These are phyloP conservation scores for Hymenoscyphus occultus DNA, from an alignment of 2,329 filamentous ascomycete species.

Conservation along the genomic window DNA sequence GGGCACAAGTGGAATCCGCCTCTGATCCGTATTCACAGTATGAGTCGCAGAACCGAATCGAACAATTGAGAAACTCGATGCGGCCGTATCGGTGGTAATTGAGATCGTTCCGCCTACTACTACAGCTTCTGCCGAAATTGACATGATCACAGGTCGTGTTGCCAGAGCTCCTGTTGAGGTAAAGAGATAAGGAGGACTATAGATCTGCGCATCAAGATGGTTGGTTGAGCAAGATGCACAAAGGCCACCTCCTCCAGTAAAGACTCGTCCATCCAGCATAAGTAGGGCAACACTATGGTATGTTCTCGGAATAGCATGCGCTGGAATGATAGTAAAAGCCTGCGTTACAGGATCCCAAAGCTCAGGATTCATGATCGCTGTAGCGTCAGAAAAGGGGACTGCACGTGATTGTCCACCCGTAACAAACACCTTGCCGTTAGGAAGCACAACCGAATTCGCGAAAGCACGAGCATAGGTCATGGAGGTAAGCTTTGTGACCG, in stretches of 20 bases:
- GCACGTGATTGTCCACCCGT: slow-evolving; percentile 46
- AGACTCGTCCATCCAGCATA: slow-evolving; percentile 49
- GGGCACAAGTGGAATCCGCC: slow-evolving; percentile 44
- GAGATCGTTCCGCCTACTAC: slow-evolving; percentile 36
- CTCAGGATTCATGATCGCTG: slow-evolving; percentile 42
- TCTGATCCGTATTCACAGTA: slow-evolving; percentile 56
- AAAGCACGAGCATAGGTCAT: slow-evolving; percentile 44
- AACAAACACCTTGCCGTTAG: slow-evolving; percentile 47
- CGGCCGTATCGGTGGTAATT: slow-evolving; percentile 34
- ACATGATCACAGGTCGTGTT: slow-evolving; percentile 41
- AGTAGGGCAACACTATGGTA: slow-evolving; percentile 52
- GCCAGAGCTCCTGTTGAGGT: slow-evolving; percentile 42
- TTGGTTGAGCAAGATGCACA: slow-evolving; percentile 48
- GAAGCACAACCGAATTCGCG: slow-evolving; percentile 47
- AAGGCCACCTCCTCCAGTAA: slow-evolving; percentile 51
- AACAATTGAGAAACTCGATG: slow-evolving; percentile 43
- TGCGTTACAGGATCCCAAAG: slow-evolving; percentile 45
- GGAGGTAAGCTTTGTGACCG: slow-evolving; percentile 31
- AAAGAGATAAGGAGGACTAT: slow-evolving; percentile 54
- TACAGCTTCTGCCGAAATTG: slow-evolving; percentile 34
- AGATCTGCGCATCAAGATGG: slow-evolving; percentile 55
- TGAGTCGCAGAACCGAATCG: slow-evolving; percentile 51
- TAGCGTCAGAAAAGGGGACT: slow-evolving; percentile 45
- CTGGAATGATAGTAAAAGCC: slow-evolving; percentile 40
- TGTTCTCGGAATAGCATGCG: slow-evolving; percentile 41